phyloP scores from a whole-genome alignment of 2,329 filamentous ascomycete genomes.

The Chaetomium sp. region DNA sequence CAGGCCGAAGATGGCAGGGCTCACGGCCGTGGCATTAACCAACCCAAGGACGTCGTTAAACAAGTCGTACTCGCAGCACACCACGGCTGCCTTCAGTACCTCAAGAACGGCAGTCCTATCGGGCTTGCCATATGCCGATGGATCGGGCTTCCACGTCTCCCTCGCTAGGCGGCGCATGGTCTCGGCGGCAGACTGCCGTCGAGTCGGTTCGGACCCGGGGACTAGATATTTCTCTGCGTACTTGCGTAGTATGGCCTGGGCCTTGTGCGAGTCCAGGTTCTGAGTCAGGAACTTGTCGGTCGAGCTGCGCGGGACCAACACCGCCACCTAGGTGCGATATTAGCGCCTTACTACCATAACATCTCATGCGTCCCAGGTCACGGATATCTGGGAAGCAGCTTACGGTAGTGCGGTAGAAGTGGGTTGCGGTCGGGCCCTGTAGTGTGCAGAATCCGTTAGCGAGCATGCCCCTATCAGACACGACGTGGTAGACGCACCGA shows the following conservation, averaged over 20 bases:
- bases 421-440: slow-evolving; percentile 8
- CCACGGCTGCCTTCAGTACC: not conserved
- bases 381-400: not conserved
- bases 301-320: slow-evolving; percentile 9
- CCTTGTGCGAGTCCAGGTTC: not conserved
- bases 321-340: not conserved
- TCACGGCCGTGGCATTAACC: not conserved
- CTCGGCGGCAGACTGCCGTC: not conserved
- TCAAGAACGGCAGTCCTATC: not conserved
- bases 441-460: not conserved
- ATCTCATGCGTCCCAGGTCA: too few relatives aligned
- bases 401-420: slow-evolving; percentile 19
- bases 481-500: slow-evolving; percentile 27
- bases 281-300: not conserved
- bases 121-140: not conserved
- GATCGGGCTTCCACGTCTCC: not conserved
- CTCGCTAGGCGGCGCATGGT: not conserved
- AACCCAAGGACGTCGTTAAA: slow-evolving; percentile 1
- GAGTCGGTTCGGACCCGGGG: not conserved
- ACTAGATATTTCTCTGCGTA: not conserved
- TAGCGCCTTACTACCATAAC: not conserved
- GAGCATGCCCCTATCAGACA: not conserved
- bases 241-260: not conserved
- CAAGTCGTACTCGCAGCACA: slow-evolving; percentile 1
- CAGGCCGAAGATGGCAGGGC: not conserved